Percentiles rank a stretch among this genome's conserved stretches.
phyloP scores from a whole-genome alignment of 495 filamentous ascomycete genomes.

The Aspergillus conjunctus region DNA sequence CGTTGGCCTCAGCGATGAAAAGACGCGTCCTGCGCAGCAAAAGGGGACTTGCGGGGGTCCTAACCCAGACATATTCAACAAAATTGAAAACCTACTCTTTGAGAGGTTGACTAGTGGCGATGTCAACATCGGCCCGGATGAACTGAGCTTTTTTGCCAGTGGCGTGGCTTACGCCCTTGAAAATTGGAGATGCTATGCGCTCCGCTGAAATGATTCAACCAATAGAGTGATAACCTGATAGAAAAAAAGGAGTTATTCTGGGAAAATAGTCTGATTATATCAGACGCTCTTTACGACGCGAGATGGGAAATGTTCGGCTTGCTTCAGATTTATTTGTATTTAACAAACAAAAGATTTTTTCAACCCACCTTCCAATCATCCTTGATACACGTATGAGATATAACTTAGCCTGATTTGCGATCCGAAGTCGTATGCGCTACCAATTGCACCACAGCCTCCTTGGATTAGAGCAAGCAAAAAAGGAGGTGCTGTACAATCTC shows the following conservation, averaged over 20 bases:
- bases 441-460: no score
- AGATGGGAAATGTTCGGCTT: no score
- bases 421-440: no score
- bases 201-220: not conserved
- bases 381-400: no score
- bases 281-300: no score
- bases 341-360: no score
- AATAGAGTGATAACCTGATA: not conserved
- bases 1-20: constrained; percentile 32
- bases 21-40: constrained; percentile 12
- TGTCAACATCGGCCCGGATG: constrained; percentile 40
- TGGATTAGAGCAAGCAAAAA: no score
- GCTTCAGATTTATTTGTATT: no score
- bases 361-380: no score
- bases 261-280: not conserved
- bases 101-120: constrained; percentile 38
- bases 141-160: constrained; percentile 49
- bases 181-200: constrained; percentile 27
- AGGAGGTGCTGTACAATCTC: no score
- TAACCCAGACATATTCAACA: constrained; percentile 30
- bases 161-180: constrained; percentile 44
- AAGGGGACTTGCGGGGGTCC: constrained; percentile 14
- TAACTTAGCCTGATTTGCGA: no score
- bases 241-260: not conserved
- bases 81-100: constrained; percentile 41